A percentile compares a stretch with the other conserved stretches of the same genome.
phyloP scores from a whole-genome alignment of 768 basidiomycete species.

The Pulveroboletus sp. region DNA sequence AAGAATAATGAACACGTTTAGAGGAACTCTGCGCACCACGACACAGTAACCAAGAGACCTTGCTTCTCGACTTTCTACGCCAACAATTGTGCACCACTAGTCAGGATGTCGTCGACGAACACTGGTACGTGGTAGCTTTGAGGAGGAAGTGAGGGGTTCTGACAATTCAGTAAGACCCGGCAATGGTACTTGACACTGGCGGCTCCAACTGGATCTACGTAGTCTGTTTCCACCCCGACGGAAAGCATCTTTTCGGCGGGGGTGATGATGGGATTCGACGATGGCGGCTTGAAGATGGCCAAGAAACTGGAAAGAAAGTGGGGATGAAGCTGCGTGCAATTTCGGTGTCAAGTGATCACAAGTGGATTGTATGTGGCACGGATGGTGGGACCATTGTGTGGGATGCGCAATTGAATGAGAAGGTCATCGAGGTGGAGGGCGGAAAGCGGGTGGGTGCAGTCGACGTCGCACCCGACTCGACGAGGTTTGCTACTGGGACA shows the following conservation, averaged over 20 bases:
- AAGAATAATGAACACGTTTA: neutral
- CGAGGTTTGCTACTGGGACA: neutral
- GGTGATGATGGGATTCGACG: neutral
- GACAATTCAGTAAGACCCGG: neutral
- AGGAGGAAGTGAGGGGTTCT: neutral
- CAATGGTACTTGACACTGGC: neutral
- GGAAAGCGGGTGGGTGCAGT: rapidly evolving
- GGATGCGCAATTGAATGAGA: neutral
- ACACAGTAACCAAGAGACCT: neutral
- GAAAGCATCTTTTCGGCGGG: neutral
- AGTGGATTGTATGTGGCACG: neutral
- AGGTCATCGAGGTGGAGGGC: neutral
- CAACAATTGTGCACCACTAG: neutral
- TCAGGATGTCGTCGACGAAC: neutral
- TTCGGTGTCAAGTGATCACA: neutral
- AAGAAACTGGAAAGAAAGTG: neutral
- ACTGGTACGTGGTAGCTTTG: neutral
- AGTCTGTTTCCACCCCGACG: neutral
- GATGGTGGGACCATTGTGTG: rapidly evolving
- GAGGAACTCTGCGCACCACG: neutral
- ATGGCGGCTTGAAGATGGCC: neutral
- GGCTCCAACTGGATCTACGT: neutral
- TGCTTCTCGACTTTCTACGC: neutral
- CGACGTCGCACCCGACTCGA: neutral
- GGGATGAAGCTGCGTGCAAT: rapidly evolving